These are phyloP conservation scores for Globisporangium cystogenes DNA, from an alignment of 352 stramenopile species.

Conservation along the genomic window DNA sequence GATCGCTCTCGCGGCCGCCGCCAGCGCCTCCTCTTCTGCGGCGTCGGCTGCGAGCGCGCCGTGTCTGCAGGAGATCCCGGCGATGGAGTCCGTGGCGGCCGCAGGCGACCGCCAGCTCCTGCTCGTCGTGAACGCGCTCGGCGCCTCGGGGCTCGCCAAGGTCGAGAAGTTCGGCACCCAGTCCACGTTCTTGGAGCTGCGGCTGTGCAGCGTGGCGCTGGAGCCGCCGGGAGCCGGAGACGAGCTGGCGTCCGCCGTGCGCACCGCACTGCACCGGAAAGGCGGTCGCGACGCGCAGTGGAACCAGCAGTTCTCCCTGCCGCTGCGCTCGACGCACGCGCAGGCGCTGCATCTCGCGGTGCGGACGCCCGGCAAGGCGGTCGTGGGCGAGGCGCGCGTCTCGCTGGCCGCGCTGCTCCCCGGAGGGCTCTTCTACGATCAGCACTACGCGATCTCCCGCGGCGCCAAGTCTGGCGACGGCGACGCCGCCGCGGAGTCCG, in stretches of 20 bases:
- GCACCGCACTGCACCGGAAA: slow-evolving; percentile 73
- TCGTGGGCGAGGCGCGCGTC: slow-evolving; percentile 58
- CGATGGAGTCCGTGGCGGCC: slow-evolving; percentile 3
- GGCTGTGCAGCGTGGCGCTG: slow-evolving; percentile 13
- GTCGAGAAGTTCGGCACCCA: slow-evolving; percentile 76
- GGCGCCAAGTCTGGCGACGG: slow-evolving; percentile 2
- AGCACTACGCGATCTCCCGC: slow-evolving; percentile 52
- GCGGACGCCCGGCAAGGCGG: slow-evolving; percentile 56
- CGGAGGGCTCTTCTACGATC: slow-evolving; percentile 39
- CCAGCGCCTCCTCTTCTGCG: background rate
- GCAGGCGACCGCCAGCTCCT: slow-evolving; percentile 13
- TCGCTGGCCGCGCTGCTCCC: slow-evolving; percentile 33
- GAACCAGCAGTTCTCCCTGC: slow-evolving; percentile 73
- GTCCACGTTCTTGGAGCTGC: slow-evolving; percentile 64
- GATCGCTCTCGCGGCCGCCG: slow-evolving; percentile 1
- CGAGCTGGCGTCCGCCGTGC: slow-evolving; percentile 23
- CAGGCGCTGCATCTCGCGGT: slow-evolving; percentile 51
- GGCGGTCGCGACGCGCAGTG: slow-evolving; percentile 75
- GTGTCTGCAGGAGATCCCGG: slow-evolving; percentile 44
- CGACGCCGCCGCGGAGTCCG: slow-evolving; percentile 12
- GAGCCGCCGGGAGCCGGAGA: slow-evolving; percentile 4
- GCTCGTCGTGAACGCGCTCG: slow-evolving; percentile 55
- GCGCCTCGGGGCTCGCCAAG: slow-evolving; percentile 49
- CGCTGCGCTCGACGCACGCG: slow-evolving; percentile 40
- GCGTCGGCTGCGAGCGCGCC: slow-evolving; percentile 13